Base-by-base conservation (phyloP, 2,329 filamentous ascomycete species). In the Bipolaris oryzae region DNA sequence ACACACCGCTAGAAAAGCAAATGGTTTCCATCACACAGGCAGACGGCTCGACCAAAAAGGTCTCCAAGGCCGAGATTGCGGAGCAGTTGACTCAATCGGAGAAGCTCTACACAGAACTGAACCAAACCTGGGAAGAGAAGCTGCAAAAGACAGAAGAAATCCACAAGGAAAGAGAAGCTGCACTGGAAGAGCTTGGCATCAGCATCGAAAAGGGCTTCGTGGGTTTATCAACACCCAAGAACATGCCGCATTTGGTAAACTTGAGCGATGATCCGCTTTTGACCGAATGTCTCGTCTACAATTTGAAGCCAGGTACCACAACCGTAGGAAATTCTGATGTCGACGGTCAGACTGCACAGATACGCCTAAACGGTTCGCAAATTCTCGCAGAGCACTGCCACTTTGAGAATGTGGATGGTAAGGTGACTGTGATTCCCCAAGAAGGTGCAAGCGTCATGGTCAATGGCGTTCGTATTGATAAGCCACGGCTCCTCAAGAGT, bases 41-140 rank as follows among this genome's bases (percentile, higher is more conserved):
- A 0, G 95, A 98, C 73, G 95, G 95, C 10, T 85, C 86, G 0
- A 82, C 96, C 64, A 97, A 96, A 79, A 96, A 96, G 74, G 95
- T 99, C 35, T 97, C 93, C 49, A 99, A 99, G 76, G 95, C 95
- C 2, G 95, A 99, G 73, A 99, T 99, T 74, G 91, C 92, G 5
- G 95, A 99, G 75, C 96, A 99, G 76, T 82, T 99, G 23, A 93
- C 89, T 67, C 95, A 98, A 75, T 96, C 92, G 63, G 95, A 99
- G 78, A 99, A 99, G 78, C 84, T 99, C 18, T 90, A 98, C 71
- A 89, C 90, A 47, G 95, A 99, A 74, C 85, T 99, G 51, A 99
- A 99, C 71, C 93, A 99, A 78, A 99, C 95, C 0, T 99, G 95
- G 95, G 95, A 99, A 79, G 87, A 99, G 79, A 98, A 98, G 77